phyloP scores from a whole-genome alignment of 495 filamentous ascomycete genomes.

The Tuber magnatum region DNA sequence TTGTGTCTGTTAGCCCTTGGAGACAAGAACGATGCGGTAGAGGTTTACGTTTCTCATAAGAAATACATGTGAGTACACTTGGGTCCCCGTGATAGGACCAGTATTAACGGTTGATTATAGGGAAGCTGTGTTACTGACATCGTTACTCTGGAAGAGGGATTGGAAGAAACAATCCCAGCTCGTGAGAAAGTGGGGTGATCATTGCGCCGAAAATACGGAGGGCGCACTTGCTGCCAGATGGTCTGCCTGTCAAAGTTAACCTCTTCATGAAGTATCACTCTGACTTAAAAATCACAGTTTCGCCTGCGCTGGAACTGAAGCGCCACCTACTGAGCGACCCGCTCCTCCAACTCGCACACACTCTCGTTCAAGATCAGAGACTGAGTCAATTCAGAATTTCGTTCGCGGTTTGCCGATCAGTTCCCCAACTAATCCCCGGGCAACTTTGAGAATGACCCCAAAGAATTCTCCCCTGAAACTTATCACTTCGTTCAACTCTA shows the following conservation, averaged over 20 bases:
- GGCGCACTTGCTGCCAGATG: slow-evolving; percentile 87
- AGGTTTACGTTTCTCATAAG: slow-evolving; percentile 89
- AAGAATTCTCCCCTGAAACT: slow-evolving; percentile 86
- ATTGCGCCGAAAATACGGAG: slow-evolving; percentile 76
- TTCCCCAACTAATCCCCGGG: slow-evolving; percentile 36
- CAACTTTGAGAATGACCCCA: slow-evolving; percentile 44
- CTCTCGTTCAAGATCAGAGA: slow-evolving; percentile 38
- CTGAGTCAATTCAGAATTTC: slow-evolving; percentile 34
- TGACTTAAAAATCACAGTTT: slow-evolving; percentile 47
- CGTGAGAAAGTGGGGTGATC: slow-evolving; percentile 90
- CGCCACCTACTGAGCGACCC: slow-evolving; percentile 43
- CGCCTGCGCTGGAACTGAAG: slow-evolving; percentile 69
- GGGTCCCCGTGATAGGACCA: slow-evolving; percentile 50
- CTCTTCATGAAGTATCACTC: slow-evolving; percentile 18
- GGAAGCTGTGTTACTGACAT: slow-evolving; percentile 42
- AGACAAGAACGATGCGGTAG: slow-evolving; percentile 88
- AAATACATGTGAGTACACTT: slow-evolving; percentile 84
- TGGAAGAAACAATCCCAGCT: slow-evolving; percentile 87
- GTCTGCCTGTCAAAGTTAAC: slow-evolving; percentile 41
- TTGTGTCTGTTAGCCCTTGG: slow-evolving; percentile 87
- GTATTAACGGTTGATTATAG: slow-evolving; percentile 21
- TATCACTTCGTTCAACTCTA: slow-evolving; percentile 66
- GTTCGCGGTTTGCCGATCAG: slow-evolving; percentile 38
- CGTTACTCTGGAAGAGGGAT: slow-evolving; percentile 48
- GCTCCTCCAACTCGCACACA: slow-evolving; percentile 29